Evolutionary conservation across 257 asterid species (phyloP), one percentile per base, ranked within the genome.

Genomic region (Nyctanthes arbortristis): DNA sequence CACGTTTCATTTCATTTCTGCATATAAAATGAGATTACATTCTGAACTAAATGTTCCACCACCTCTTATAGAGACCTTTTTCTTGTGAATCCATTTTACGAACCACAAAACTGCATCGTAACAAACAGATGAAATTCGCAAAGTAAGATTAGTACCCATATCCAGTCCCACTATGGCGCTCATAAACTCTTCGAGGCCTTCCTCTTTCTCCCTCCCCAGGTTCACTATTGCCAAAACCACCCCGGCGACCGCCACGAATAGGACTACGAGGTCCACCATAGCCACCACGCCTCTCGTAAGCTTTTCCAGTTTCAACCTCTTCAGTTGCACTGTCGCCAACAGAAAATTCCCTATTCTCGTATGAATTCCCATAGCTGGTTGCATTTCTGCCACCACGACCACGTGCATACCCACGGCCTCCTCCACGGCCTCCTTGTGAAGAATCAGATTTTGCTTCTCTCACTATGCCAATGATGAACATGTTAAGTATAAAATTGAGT

Each of bases 141-240:
- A 63, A 14, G 28, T 45, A 24, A 66, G 28, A 35, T 43, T 8
- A 34, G 39, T 82, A 90, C 97, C 98, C 97, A 30, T 80, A 84
- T 0, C 90, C 95, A 72, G 88, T 82, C 74, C 97, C 97, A 77
- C 90, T 85, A 27, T 68, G 93, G 63, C 95, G 90, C 31, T 89
- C 97, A 33, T 63, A 87, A 22, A 45, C 43, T 81, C 96, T 82
- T 37, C 88, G 91, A 62, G 91, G 91, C 54, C 89, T 27, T 89
- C 93, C 5, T 65, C 64, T 5, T 76, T 22, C 80, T 2, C 87
- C 90, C 32, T 88, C 97, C 22, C 80, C 81, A n/a, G 11, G 60
- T 59, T 90, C 95, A 24, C 95, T 96, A 69, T 88, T 87, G 77
- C 80, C 77, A 72, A 79, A 90, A 61, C 84, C 96, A 71, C 82